phyloP scores from a whole-genome alignment of 1,284 basidiomycete species.

The Earliella scabrosa region DNA sequence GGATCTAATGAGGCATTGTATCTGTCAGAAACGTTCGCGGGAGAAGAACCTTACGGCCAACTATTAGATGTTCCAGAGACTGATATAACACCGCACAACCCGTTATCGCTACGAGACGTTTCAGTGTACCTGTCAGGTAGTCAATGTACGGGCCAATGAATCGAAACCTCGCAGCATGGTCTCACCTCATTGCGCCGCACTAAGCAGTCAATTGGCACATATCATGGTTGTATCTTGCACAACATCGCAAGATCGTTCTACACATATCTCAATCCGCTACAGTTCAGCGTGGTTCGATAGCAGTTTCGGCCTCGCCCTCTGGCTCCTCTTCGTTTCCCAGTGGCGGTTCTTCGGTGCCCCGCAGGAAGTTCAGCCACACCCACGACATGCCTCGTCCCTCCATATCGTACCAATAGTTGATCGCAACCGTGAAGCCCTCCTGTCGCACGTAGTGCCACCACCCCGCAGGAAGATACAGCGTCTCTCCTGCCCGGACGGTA shows the following conservation, averaged over 20 bases:
- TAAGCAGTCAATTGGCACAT: too few relatives aligned
- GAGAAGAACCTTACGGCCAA: slow-evolving; percentile 4
- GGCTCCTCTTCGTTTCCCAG: slow-evolving; percentile 39
- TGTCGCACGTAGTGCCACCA: slow-evolving; percentile 92
- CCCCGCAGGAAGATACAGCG: slow-evolving; percentile 85
- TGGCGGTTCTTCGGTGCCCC: slow-evolving; percentile 47
- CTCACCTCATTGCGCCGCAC: too few relatives aligned
- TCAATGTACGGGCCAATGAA: too few relatives aligned
- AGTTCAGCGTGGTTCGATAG: too few relatives aligned
- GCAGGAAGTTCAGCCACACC: slow-evolving; percentile 67
- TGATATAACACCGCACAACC: too few relatives aligned
- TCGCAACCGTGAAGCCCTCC: slow-evolving; percentile 66
- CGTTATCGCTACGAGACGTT: too few relatives aligned
- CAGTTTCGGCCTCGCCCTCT: neutral
- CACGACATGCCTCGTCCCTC: slow-evolving; percentile 72
- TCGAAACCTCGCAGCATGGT: too few relatives aligned
- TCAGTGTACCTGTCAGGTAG: too few relatives aligned
- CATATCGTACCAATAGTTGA: slow-evolving; percentile 92
- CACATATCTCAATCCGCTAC: too few relatives aligned
- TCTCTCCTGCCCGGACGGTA: slow-evolving; percentile 72
- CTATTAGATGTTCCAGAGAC: neutral
- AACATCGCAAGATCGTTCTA: too few relatives aligned
- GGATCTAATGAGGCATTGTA: neutral
- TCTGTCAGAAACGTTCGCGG: slow-evolving; percentile 13
- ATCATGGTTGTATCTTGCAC: too few relatives aligned